Percentiles rank a stretch among this genome's conserved stretches.
Conservation (phyloP, 179 eudicot species). For the Spinacia oleracea region DNA sequence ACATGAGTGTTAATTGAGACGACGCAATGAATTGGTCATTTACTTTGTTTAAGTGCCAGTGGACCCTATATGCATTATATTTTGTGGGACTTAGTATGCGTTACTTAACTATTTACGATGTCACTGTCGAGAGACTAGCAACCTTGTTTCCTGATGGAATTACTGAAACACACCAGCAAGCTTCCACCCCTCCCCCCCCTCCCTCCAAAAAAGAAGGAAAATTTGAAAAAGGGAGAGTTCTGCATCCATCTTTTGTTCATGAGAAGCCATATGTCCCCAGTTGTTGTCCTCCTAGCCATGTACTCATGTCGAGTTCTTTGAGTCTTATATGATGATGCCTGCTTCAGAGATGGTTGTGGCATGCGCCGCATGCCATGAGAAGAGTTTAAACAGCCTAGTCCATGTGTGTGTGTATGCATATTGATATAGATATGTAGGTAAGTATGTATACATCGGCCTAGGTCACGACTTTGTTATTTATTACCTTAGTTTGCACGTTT, state of each 20-base stretch:
- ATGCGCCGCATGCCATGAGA: neutral
- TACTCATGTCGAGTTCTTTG: neutral
- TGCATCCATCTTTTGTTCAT: neutral
- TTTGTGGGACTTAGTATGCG: neutral
- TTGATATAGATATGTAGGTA: neutral
- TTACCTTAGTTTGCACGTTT: neutral
- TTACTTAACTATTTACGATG: neutral
- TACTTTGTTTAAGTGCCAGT: neutral
- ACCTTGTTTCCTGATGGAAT: neutral
- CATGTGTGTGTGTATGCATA: neutral
- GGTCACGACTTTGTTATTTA: neutral
- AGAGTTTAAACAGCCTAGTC: neutral
- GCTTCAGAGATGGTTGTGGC: neutral
- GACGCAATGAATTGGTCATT: neutral
- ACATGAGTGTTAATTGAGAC: neutral
- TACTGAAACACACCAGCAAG: no score
- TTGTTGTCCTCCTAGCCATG: neutral
- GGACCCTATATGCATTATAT: no score
- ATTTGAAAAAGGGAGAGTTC: neutral
- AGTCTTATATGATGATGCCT: neutral
- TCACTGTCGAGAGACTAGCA: neutral
- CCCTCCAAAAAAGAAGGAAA: neutral
- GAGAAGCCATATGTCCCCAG: neutral
- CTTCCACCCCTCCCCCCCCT: no score
- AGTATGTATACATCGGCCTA: neutral